phyloP scores from a whole-genome alignment of 1,284 basidiomycete species.

The Fomes fomentarius region DNA sequence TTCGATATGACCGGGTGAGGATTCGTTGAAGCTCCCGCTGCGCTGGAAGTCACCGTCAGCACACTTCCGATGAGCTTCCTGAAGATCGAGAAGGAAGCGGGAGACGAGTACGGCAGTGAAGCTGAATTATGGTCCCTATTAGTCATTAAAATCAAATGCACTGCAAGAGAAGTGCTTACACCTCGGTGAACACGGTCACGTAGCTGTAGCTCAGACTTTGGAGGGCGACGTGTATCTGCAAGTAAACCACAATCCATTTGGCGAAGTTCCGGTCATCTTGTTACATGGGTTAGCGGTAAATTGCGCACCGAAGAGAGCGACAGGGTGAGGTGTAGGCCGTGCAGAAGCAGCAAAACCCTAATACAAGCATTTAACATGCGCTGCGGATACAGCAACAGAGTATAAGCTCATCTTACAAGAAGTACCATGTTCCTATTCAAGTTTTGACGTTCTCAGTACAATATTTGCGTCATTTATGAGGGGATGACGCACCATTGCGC shows the following conservation, averaged over 20 bases:
- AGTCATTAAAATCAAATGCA: background rate
- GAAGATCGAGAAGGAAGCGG: background rate
- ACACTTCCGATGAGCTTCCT: background rate
- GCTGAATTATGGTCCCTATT: too few species aligned
- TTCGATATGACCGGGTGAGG: background rate
- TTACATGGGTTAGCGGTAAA: too few species aligned
- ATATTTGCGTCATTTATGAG: background rate
- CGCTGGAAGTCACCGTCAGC: background rate
- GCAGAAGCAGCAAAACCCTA: too few species aligned
- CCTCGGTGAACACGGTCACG: background rate
- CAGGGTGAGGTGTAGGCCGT: background rate
- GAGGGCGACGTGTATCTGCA: background rate
- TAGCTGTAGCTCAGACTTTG: slow-evolving; percentile 2
- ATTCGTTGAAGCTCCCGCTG: background rate
- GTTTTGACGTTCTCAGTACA: too few species aligned
- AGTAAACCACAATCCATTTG: background rate
- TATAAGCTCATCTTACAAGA: too few species aligned
- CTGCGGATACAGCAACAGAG: too few species aligned
- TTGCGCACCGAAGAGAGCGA: background rate
- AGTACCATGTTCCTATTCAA: too few species aligned
- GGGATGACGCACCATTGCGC: background rate
- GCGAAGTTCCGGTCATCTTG: too few species aligned
- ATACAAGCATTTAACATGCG: too few species aligned
- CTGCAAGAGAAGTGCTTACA: background rate
- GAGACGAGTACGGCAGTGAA: background rate